Base-by-base conservation (phyloP, 129 eudicot species). In the Lactuca sativa region DNA sequence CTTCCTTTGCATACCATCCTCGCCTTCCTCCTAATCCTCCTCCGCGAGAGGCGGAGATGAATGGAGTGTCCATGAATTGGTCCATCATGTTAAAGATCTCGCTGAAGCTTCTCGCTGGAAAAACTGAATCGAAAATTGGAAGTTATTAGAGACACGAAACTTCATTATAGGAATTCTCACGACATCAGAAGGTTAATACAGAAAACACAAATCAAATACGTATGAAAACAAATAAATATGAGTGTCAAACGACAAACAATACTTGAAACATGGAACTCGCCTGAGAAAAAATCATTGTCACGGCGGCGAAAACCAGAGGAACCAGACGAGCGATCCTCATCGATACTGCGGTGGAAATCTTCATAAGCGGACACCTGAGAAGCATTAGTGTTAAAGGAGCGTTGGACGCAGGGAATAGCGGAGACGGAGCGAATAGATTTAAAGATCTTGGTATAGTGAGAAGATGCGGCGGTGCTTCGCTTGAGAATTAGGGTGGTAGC, bases 51-150 rank as follows among this genome's bases (percentile, higher is more conserved):
- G 82, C 54, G 0, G 85, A 10, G 6, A 17, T 9, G 66, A 81
- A 73, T 0, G 92, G 86, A 49, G 66, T 66, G 2, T 81, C 92
- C 66, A 77, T 38, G 9, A 90, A 58, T 9, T 80, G 87, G 63
- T 91, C 92, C 90, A 91, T 85, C 75, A 85, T 54, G 81, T 88
- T 85, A 51, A 85, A 48, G 59, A 91, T 62, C 77, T 87, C 92
- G 66, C 77, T 85, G 65, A 87, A 32, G 70, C 88, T 85, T 62
- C 95, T 74, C 4, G 88, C 57, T 9, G 88, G 78, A 18, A 81
- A 67, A 52, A 85, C 54, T 0, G 91, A 95, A 85, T 86, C 85
- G 12, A 90, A 85, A 9, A 73, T 86, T 90, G 82, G 74, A 2
- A 68, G 44, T 61, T 4, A 17, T 51, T 3, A 9, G 12, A 48